These are phyloP conservation scores for Globisporangium middletonii DNA, from an alignment of 352 stramenopile genomes.

Conservation along the genomic window DNA sequence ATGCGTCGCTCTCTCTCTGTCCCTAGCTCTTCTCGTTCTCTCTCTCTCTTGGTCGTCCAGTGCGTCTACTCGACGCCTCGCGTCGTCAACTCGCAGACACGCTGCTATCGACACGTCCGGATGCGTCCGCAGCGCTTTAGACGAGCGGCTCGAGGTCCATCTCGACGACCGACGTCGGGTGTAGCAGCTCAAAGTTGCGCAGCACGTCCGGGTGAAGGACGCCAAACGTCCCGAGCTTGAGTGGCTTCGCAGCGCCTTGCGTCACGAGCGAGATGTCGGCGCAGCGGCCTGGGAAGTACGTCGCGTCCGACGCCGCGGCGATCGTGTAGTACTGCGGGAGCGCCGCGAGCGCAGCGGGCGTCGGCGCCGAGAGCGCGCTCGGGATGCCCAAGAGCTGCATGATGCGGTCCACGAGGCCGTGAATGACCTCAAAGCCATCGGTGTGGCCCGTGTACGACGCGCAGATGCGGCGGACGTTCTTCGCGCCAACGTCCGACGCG, in stretches of 20 bases:
- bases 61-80: too few relatives aligned
- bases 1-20: too few relatives aligned
- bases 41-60: too few relatives aligned
- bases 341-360: slow-evolving; percentile 37
- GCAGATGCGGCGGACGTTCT: slow-evolving; percentile 94
- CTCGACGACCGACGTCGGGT: slow-evolving; percentile 96
- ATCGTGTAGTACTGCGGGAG: slow-evolving; percentile 85
- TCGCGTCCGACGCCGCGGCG: slow-evolving; percentile 48
- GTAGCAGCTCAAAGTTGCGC: slow-evolving; percentile 96
- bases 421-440: slow-evolving; percentile 98
- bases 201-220: slow-evolving; percentile 98
- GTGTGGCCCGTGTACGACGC: slow-evolving; percentile 96
- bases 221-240: slow-evolving; percentile 94
- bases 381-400: slow-evolving; percentile 96
- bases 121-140: slow-evolving; percentile 31
- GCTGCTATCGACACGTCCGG: background rate
- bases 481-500: slow-evolving; percentile 90
- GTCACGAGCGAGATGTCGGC: slow-evolving; percentile 92
- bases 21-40: too few relatives aligned
- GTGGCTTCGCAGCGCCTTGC: slow-evolving; percentile 45
- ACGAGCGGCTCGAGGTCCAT: slow-evolving; percentile 97
- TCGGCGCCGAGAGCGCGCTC: slow-evolving; percentile 50
- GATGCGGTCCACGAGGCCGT: slow-evolving; percentile 98
- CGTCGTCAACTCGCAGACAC: too few relatives aligned
- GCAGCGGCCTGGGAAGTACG: slow-evolving; percentile 96